Evolutionary conservation across 805 yeast genomes (phyloP).

Genomic region (Ogataea pignaliae): DNA sequence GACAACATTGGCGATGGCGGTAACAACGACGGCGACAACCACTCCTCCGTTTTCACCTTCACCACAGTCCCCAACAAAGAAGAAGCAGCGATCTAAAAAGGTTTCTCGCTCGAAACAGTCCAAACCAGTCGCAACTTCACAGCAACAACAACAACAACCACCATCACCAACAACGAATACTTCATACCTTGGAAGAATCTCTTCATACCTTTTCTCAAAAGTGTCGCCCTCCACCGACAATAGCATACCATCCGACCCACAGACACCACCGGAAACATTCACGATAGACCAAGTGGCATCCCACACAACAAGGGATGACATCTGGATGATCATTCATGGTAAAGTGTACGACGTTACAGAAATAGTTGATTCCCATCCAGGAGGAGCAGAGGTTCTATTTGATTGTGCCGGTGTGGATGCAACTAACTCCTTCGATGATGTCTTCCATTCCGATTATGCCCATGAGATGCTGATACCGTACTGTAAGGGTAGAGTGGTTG

Average conservation of each 20-base stretch:
- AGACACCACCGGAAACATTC: slow-evolving; percentile 1
- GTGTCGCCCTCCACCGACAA: not conserved
- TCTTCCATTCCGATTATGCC: slow-evolving; percentile 74
- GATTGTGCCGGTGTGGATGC: slow-evolving; percentile 84
- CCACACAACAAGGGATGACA: slow-evolving; percentile 46
- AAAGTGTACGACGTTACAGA: slow-evolving; percentile 61
- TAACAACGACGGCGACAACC: too few relatives aligned
- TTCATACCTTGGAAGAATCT: too few relatives aligned
- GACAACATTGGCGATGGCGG: too few relatives aligned
- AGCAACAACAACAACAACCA: too few relatives aligned
- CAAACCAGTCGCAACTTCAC: too few relatives aligned
- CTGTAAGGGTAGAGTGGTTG: slow-evolving; percentile 63
- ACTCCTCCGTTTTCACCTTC: too few relatives aligned
- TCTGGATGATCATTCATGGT: slow-evolving; percentile 70
- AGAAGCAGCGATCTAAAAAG: too few relatives aligned
- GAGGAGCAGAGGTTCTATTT: slow-evolving; percentile 77
- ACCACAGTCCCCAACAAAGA: too few relatives aligned
- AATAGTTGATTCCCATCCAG: slow-evolving; percentile 64
- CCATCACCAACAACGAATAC: too few relatives aligned
- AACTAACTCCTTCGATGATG: slow-evolving; percentile 63
- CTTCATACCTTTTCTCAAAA: too few relatives aligned
- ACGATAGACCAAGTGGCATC: slow-evolving; percentile 40
- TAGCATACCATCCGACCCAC: not conserved
- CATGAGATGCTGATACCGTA: slow-evolving; percentile 81
- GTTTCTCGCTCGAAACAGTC: too few relatives aligned